Conservation (phyloP, 31 red algal species). For the Odonthalia washingtoniensis region DNA sequence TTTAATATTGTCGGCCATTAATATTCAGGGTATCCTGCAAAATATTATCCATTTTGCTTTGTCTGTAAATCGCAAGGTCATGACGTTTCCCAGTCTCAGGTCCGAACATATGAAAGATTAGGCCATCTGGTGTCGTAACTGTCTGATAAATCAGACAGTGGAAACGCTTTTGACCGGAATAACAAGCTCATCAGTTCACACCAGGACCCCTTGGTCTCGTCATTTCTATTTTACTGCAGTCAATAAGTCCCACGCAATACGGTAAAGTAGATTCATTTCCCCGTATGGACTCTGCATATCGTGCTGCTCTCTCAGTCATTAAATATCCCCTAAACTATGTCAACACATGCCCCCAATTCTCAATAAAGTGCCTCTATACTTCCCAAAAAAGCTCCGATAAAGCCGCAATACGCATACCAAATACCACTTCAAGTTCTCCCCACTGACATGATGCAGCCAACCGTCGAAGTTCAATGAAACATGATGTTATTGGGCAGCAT, state of each 20-base stretch:
- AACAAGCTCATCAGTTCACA: not conserved
- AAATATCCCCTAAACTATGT: not conserved
- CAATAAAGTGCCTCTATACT: not conserved
- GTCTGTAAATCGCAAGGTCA: not conserved
- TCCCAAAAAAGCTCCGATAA: constrained; percentile 39
- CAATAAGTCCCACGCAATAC: not conserved
- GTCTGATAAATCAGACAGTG: too few relatives aligned
- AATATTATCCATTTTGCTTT: not conserved
- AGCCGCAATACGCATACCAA: not conserved
- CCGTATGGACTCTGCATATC: not conserved
- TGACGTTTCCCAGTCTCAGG: not conserved
- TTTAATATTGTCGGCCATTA: not conserved
- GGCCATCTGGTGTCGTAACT: not conserved
- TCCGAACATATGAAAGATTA: constrained; percentile 12
- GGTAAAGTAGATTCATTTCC: not conserved
- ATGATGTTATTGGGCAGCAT: not conserved
- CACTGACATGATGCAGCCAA: not conserved
- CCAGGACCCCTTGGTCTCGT: not conserved
- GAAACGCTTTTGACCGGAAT: not conserved
- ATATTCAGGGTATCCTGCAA: not conserved
- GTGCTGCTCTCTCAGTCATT: not conserved
- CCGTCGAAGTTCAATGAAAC: not conserved
- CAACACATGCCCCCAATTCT: not conserved
- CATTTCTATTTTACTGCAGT: constrained; percentile 31
- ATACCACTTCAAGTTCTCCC: not conserved